Evolutionary conservation across 2,329 filamentous ascomycete species (phyloP).

Genomic region (Cercospora berteroae): DNA sequence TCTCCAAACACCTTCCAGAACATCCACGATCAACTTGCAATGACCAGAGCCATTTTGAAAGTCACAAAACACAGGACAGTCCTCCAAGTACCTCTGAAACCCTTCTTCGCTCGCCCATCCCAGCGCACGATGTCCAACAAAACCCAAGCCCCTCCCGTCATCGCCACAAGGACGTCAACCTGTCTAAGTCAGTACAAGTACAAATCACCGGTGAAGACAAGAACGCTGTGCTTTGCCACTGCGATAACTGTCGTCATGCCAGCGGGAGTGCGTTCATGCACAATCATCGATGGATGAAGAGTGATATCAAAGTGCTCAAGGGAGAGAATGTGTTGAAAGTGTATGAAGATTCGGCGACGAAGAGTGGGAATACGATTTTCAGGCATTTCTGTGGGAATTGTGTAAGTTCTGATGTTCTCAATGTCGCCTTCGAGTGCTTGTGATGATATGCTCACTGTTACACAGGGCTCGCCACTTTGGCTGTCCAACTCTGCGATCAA

Average conservation of each 20-base stretch:
- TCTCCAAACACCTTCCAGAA: not conserved
- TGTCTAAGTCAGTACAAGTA: slow-evolving; percentile 32
- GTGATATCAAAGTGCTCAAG: slow-evolving; percentile 27
- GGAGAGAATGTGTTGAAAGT: slow-evolving; percentile 27
- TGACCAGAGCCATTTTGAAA: slow-evolving; percentile 15
- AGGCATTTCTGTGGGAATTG: slow-evolving; percentile 34
- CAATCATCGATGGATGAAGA: slow-evolving; percentile 34
- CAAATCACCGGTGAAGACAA: slow-evolving; percentile 32
- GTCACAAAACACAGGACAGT: slow-evolving; percentile 12
- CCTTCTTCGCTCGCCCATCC: not conserved
- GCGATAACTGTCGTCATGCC: slow-evolving; percentile 30
- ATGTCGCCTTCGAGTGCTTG: not conserved
- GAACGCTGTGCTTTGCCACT: slow-evolving; percentile 35
- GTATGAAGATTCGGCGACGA: slow-evolving; percentile 31
- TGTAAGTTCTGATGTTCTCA: slow-evolving; percentile 21
- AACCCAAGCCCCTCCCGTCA: slow-evolving; percentile 13
- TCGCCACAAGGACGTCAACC: slow-evolving; percentile 16
- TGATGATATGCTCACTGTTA: not conserved
- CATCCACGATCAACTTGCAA: not conserved
- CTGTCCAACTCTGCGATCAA: slow-evolving; percentile 25
- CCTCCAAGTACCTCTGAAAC: slow-evolving; percentile 1
- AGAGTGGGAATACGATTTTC: slow-evolving; percentile 28
- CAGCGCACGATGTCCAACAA: slow-evolving; percentile 5
- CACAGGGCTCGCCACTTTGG: slow-evolving; percentile 27
- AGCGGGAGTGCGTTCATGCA: slow-evolving; percentile 32